Percentiles rank a stretch among this genome's conserved stretches.
Conservation (phyloP, 805 yeast genomes). For the Cyberlindnera japonica region DNA sequence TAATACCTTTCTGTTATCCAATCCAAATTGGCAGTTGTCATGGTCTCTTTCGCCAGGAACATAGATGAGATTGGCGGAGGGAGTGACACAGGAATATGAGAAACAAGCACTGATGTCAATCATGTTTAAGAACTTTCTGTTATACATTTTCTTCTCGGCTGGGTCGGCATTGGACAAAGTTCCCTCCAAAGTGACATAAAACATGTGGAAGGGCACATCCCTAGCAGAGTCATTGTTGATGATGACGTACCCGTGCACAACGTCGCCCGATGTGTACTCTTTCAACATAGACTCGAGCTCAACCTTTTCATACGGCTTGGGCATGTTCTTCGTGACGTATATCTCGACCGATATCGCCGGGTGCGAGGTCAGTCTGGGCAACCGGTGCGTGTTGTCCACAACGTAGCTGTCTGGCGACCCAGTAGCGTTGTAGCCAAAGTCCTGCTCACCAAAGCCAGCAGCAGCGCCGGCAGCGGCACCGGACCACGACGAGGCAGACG, state of each 20-base stretch:
- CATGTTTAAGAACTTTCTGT: slow-evolving; percentile 54
- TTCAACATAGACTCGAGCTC: slow-evolving; percentile 35
- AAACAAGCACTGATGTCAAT: slow-evolving; percentile 54
- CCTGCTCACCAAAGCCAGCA: no score
- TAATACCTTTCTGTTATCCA: slow-evolving; percentile 46
- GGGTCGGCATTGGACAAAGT: slow-evolving; percentile 31
- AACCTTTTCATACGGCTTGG: slow-evolving; percentile 36
- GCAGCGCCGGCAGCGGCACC: neutral
- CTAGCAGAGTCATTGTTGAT: slow-evolving; percentile 44
- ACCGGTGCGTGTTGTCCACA: slow-evolving; percentile 38
- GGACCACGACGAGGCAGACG: neutral
- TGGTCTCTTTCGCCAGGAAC: slow-evolving; percentile 39
- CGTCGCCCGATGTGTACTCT: slow-evolving; percentile 68
- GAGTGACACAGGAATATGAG: slow-evolving; percentile 49
- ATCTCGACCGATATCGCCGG: slow-evolving; percentile 45
- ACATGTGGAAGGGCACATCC: slow-evolving; percentile 58
- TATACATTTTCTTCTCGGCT: slow-evolving; percentile 31
- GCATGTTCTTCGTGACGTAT: slow-evolving; percentile 48
- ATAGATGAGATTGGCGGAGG: slow-evolving; percentile 46
- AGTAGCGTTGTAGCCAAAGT: neutral
- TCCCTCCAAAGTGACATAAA: slow-evolving; percentile 49
- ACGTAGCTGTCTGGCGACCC: slow-evolving; percentile 2
- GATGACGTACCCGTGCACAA: slow-evolving; percentile 54
- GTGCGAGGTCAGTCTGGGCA: slow-evolving; percentile 32
- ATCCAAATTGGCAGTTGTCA: slow-evolving; percentile 48